Evolutionary conservation across 345 rosid species (phyloP), one percentile per base, ranked within the genome.

Genomic region (Chamaenerion angustifolium): DNA sequence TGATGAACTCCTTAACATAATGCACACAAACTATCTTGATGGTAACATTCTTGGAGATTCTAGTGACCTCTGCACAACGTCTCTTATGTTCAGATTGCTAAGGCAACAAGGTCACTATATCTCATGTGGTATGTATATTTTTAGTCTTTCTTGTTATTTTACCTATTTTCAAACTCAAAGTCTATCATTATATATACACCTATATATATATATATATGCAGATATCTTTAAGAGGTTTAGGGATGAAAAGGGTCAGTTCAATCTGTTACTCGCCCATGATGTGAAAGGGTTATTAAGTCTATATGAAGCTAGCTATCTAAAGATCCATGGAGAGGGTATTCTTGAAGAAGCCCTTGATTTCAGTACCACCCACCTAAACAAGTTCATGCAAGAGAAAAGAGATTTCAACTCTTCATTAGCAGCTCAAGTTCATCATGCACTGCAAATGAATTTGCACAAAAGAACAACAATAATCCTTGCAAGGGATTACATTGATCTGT

Each of bases 281-380:
- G n/a, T n/a, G n/a, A n/a, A n/a, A n/a, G n/a, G n/a, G n/a, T n/a
- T 68, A 47, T 37, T 67, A 14, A 54, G 64, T 17, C 67, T 78
- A 8, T 78, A 72, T 14, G 75, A 75, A 46, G 74, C 71, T 0
- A 49, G 79, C 1, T 62, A 70, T 51, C 58, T 70, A 6, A 59
- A 65, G 2, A 41, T 60, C 2, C 60, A 55, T 1, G 71, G 68
- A 23, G 81, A 75, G 43, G 53, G 31, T 4, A 58, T 63, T 21
- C 57, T 78, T 5, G 67, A 68, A 14, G 68, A 68, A 27, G 72
- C 70, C 15, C 61, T 75, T 18, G 46, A 50, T 16, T 78, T 67
- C 55, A 56, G 72, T n/a, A 52, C 16, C 9, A 31, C 60, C 12
- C 16, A 60, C 16, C 67, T 72, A 7, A 49, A 44, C 14, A 8